phyloP scores from a whole-genome alignment of 192 early-diverging fungal species.

The Backusella psychrophila region DNA sequence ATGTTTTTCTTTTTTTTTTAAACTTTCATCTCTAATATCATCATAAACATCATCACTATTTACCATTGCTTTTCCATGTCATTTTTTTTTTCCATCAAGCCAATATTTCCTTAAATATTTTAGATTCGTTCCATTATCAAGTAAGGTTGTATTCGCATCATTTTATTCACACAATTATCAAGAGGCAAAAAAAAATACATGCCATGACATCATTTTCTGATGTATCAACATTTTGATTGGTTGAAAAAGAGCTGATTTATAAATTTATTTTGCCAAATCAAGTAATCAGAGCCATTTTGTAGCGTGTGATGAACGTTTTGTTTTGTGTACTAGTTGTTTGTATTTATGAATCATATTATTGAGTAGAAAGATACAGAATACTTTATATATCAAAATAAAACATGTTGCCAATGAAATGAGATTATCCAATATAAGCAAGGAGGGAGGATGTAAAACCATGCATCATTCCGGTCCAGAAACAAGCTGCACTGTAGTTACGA shows the following conservation, averaged over 20 bases:
- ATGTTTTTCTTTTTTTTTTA: neutral
- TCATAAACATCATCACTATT: neutral
- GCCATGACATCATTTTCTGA: neutral
- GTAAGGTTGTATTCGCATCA: neutral
- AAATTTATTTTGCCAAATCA: neutral
- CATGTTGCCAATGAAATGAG: neutral
- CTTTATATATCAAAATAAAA: neutral
- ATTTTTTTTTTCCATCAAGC: neutral
- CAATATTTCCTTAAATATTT: neutral
- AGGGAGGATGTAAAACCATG: neutral
- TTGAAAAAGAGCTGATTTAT: neutral
- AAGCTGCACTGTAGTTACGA: neutral
- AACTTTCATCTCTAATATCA: neutral
- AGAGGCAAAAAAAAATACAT: neutral
- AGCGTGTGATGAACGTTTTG: neutral
- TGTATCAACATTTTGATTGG: neutral
- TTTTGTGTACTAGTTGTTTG: neutral
- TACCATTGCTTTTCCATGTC: neutral
- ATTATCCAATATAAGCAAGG: neutral
- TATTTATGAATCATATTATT: neutral
- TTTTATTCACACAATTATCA: neutral
- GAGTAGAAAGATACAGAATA: neutral
- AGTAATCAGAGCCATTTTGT: neutral
- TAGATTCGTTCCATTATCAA: neutral
- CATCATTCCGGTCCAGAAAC: neutral